Conservation (phyloP, 106 monocot species). For the Dendrobium huoshanense region DNA sequence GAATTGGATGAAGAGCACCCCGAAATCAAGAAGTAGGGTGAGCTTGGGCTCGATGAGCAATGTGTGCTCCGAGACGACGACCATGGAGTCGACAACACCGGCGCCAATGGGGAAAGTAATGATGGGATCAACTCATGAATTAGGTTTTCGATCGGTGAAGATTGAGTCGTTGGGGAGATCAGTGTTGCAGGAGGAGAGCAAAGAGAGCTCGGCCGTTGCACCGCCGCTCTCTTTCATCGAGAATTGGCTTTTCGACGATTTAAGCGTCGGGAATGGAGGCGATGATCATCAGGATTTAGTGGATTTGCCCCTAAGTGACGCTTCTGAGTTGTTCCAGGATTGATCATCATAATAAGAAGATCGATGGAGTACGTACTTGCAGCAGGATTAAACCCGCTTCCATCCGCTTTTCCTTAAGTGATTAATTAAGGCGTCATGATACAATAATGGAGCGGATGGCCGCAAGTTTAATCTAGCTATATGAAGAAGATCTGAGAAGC, state of each 20-base stretch:
- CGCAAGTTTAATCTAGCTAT: background rate
- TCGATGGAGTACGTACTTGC: background rate
- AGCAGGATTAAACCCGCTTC: background rate
- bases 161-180: background rate
- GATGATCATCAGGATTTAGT: slow-evolving; percentile 4
- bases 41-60: background rate
- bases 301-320: slow-evolving; percentile 11
- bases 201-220: background rate
- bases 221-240: slow-evolving; percentile 28
- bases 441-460: background rate
- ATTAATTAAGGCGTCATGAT: background rate
- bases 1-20: slow-evolving; percentile 35
- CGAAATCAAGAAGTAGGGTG: background rate
- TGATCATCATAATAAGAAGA: background rate
- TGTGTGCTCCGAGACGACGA: background rate
- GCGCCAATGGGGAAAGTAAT: background rate
- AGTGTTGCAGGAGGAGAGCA: slow-evolving; percentile 10
- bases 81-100: background rate
- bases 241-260: slow-evolving; percentile 41
- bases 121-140: background rate
- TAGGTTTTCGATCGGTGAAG: background rate
- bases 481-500: background rate
- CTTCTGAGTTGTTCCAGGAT: slow-evolving; percentile 10
- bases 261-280: slow-evolving; percentile 12
- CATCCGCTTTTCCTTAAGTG: background rate